Evolutionary conservation across 805 yeast species (phyloP).

Genomic region (Cyberlindnera euphorbiiphila): DNA sequence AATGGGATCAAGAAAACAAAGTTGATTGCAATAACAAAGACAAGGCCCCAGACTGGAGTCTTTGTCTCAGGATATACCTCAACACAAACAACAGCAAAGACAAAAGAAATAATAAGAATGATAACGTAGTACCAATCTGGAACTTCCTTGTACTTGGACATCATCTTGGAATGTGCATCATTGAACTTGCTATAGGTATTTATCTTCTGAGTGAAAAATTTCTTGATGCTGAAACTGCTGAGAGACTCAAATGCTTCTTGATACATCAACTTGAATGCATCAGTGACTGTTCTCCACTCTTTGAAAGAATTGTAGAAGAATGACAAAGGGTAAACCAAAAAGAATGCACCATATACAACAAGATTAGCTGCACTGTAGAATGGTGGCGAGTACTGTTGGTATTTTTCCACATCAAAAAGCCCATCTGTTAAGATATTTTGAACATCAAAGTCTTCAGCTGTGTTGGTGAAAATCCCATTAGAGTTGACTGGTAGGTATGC

Average conservation of each 20-base stretch:
- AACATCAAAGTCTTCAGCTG: slow-evolving; percentile 45
- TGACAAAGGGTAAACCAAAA: slow-evolving; percentile 44
- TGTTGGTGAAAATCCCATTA: slow-evolving; percentile 47
- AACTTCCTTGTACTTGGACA: slow-evolving; percentile 56
- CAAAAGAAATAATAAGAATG: slow-evolving; percentile 40
- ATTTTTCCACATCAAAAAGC: slow-evolving; percentile 30
- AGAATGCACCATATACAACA: slow-evolving; percentile 53
- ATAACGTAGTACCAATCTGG: slow-evolving; percentile 47
- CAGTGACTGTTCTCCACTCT: no score
- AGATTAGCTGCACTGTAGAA: slow-evolving; percentile 62
- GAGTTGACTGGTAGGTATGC: slow-evolving; percentile 41
- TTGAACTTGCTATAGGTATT: no score
- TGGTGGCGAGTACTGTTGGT: slow-evolving; percentile 57
- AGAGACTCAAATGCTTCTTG: no score
- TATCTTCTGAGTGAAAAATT: no score
- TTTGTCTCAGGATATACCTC: slow-evolving; percentile 43
- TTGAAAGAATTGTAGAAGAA: slow-evolving; percentile 42
- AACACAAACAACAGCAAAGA: slow-evolving; percentile 43
- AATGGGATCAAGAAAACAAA: slow-evolving; percentile 49
- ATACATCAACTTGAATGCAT: no score
- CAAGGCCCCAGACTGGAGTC: slow-evolving; percentile 61
- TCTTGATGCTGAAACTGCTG: no score
- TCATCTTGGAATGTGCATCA: slow-evolving; percentile 52
- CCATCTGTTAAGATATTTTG: slow-evolving; percentile 36
- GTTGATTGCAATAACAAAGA: slow-evolving; percentile 49